Base-by-base conservation (phyloP, 345 rosid genomes). In the Hibiscus syriacus region DNA sequence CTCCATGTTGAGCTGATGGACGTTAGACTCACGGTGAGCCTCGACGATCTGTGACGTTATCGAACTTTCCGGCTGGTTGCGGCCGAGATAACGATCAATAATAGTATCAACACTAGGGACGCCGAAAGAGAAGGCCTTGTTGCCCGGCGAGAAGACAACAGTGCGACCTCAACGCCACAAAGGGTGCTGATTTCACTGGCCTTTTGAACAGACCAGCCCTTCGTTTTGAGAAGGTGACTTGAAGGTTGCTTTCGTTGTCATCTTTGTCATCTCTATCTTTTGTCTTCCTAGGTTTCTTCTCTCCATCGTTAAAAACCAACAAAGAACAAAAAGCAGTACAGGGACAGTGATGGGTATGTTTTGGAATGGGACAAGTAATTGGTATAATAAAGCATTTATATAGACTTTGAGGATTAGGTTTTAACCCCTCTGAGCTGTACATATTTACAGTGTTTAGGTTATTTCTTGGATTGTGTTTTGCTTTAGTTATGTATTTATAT, bases 1-100 rank as follows among this genome's bases (percentile, higher is more conserved):
- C 32, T 79, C 73, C 58, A 64, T n/a, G 68, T 86, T 86, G 49
- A 86, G 92, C 19, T 86, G 80, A 5, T 74, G 79, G 17, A 81
- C 58, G 25, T 57, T 41, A 1, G 77, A 81, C 5, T 81, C 80
- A 26, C 81, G 79, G 50, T 66, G 84, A 30, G 80, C 84, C 66
- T 82, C 85, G 4, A 84, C 25, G 55, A 86, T 74, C 45, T 80
- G 80, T 59, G 43, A 46, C 20, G 82, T 52, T 16, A 64, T 76
- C 0, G 82, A 69, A 22, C 62, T 30, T 5, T 57, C 74, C 52
- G 17, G 6, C 4, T 77, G 38, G 34, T 55, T 60, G n/a, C 73
- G 56, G 19, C 59, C 43, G 6, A 82, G 52, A 62, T 64, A 76
- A 25, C 73, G 79, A 0, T 74, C 70, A 0, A 73, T 20, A 26